Evolutionary conservation across 1,139 yeast species (phyloP), one percentile per base, ranked within the genome.

Genomic region (Hyphopichia khmerensis): DNA sequence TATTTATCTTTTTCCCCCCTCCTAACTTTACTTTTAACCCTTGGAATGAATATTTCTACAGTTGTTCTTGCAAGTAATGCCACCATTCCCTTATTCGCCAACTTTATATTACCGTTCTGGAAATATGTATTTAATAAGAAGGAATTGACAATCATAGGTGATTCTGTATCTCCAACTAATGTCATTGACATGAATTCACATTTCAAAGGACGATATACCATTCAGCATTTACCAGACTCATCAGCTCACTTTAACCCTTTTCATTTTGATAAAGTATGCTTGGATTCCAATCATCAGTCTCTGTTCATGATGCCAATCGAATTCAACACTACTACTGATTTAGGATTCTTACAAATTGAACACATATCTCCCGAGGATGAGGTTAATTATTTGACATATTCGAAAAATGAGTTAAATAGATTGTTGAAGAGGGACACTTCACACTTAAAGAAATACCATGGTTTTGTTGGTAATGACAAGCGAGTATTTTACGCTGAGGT

Each of bases 141-240:
- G 41, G 96, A 89, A 53, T 62, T 89, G 42, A 80, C 93, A 2
- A 67, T 91, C 4, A 69, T 80, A 10, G 97, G 95, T 15, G 77
- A 75, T 40, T 57, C 72, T 13, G 68, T 75, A 6, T 65, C 62
- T 39, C 52, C 73, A 1, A 59, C 61, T n/a, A 57, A 67, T 43
- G 66, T 82, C 7, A 56, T 77, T 18, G 87, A 88, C 52, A 74
- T 84, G 43, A 77, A 87, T 29, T 68, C 84, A 2, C 95, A 90
- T 59, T 86, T 93, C 57, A 84, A 80, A 52, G 99, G 98, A 39
- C 81, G 80, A 43, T 87, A 87, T 56, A 87, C 93, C 2, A 85
- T 93, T 50, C 87, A 91, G 53, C 87, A 87, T 51, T 69, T 95
- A 35, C 99, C 99, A 0, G 98, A 93, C 59, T 87, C 96, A 35